Evolutionary conservation across 1,284 basidiomycete genomes (phyloP).

Genomic region (Ustilago hordei): DNA sequence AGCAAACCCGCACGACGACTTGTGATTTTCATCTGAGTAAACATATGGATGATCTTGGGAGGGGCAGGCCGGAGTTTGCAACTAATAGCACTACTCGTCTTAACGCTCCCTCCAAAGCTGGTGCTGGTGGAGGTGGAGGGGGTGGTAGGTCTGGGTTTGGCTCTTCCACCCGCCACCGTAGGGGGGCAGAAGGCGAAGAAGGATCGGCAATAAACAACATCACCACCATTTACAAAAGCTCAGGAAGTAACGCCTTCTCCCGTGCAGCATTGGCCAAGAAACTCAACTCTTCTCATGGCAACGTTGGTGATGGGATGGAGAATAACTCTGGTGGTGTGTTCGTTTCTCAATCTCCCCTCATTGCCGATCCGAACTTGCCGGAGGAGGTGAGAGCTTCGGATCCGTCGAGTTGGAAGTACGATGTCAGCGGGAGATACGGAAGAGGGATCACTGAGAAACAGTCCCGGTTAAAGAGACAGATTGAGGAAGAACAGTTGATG

Average conservation of each 20-base stretch:
- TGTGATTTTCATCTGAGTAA: constrained; percentile 90
- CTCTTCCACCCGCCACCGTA: constrained; percentile 8
- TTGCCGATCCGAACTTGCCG: background rate
- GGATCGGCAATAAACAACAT: constrained; percentile 25
- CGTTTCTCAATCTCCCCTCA: constrained; percentile 19
- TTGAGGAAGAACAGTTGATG: constrained; percentile 37
- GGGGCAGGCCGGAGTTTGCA: constrained; percentile 81
- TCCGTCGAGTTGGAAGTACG: constrained; percentile 43
- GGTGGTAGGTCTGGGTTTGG: constrained; percentile 1
- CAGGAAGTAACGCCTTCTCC: constrained; percentile 2
- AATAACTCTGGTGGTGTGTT: constrained; percentile 34
- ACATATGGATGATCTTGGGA: constrained; percentile 80
- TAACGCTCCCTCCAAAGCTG: constrained; percentile 1
- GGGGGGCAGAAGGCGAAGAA: constrained; percentile 6
- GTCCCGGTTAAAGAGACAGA: constrained; percentile 29
- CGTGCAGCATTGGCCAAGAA: constrained; percentile 16
- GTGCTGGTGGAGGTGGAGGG: constrained; percentile 6
- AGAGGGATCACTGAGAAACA: constrained; percentile 37
- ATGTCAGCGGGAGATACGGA: constrained; percentile 37
- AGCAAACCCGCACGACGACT: constrained; percentile 63
- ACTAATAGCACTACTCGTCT: constrained; percentile 68
- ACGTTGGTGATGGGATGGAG: constrained; percentile 42
- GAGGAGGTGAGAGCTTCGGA: constrained; percentile 27
- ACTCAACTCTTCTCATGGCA: constrained; percentile 29
- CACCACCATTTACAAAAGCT: constrained; percentile 8